These are phyloP conservation scores for Silene latifolia DNA, from an alignment of 148 eudicot species.

Conservation along the genomic window DNA sequence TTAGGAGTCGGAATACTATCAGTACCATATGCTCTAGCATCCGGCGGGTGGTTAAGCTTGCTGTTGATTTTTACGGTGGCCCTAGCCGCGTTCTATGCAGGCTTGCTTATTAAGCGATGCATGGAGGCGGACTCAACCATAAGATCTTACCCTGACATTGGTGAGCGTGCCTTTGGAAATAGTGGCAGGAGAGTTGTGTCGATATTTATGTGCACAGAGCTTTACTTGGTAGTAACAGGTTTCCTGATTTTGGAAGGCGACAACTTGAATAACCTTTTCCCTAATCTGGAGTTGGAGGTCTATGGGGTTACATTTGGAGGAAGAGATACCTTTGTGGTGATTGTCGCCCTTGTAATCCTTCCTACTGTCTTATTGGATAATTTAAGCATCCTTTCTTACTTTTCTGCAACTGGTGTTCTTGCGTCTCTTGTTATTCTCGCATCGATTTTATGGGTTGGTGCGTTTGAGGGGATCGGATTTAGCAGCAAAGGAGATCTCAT, in stretches of 20 bases:
- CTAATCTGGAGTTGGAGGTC: conserved; percentile 19
- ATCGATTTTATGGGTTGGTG: conserved; percentile 41
- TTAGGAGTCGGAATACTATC: conserved; percentile 53
- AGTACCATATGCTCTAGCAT: conserved; percentile 45
- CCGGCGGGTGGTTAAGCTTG: conserved; percentile 54
- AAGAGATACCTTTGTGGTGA: conserved; percentile 36
- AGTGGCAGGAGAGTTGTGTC: conserved; percentile 36
- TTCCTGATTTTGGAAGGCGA: conserved; percentile 63
- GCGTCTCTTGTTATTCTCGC: conserved; percentile 41
- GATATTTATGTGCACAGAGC: conserved; percentile 38
- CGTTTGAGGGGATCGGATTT: conserved; percentile 42
- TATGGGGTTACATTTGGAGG: conserved; percentile 34
- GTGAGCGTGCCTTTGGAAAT: conserved; percentile 50
- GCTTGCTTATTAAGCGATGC: conserved; percentile 46
- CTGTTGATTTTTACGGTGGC: conserved; percentile 33
- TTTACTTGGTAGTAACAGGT: conserved; percentile 51
- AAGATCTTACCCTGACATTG: conserved; percentile 47
- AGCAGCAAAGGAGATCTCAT: conserved; percentile 35
- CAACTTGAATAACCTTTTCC: conserved; percentile 41
- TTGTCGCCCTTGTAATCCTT: conserved; percentile 36
- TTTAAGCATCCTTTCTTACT: conserved; percentile 39
- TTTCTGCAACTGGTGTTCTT: conserved; percentile 51
- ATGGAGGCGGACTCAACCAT: conserved; percentile 46
- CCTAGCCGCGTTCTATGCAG: conserved; percentile 35
- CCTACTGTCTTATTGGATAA: conserved; percentile 42